phyloP scores from a whole-genome alignment of 148 eudicot species.

The Fallopia convolvulus region DNA sequence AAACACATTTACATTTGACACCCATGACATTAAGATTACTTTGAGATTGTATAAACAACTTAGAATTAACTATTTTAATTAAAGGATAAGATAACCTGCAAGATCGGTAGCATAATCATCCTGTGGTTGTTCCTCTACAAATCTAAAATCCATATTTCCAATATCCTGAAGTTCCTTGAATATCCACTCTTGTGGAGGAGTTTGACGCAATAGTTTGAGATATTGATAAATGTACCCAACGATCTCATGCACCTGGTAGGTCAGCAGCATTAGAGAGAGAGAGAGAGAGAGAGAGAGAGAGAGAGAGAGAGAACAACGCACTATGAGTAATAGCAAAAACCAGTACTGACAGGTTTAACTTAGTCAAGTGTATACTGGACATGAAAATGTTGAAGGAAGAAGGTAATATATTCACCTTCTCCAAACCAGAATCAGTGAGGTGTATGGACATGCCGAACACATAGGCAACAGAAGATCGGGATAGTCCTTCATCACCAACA shows the following conservation, averaged over 20 bases:
- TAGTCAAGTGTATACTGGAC: background rate
- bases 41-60: background rate
- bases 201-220: conserved; percentile 63
- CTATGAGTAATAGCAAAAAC: background rate
- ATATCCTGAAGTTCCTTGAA: conserved; percentile 93
- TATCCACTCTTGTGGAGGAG: conserved; percentile 91
- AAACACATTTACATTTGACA: conserved; percentile 4
- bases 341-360: background rate
- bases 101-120: conserved; percentile 98
- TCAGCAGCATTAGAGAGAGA: background rate
- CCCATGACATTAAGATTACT: background rate
- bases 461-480: conserved; percentile 73
- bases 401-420: conserved; percentile 42
- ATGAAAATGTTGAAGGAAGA: background rate
- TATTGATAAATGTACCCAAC: conserved; percentile 83
- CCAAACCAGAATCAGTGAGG: conserved; percentile 88
- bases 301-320: background rate
- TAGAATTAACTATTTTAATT: background rate
- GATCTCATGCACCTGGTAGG: conserved; percentile 65
- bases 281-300: too few relatives aligned
- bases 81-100: conserved; percentile 42
- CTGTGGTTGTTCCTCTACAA: conserved; percentile 95
- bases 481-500: conserved; percentile 88
- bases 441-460: conserved; percentile 77
- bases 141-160: conserved; percentile 85